These are phyloP conservation scores for Erythrophleum fordii DNA, from an alignment of 306 rosid genomes.

Conservation along the genomic window DNA sequence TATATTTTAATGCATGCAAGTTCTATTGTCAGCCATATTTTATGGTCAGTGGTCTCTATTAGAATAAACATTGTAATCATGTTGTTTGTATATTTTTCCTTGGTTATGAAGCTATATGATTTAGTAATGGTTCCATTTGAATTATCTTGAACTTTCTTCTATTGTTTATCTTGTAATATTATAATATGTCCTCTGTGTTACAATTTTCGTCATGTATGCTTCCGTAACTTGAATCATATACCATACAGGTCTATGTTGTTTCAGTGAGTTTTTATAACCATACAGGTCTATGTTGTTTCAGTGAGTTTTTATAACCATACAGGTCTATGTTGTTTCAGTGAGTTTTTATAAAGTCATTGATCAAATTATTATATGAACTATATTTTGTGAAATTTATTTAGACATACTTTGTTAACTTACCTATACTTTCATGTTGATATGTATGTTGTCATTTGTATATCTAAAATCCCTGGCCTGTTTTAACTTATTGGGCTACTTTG, in stretches of 20 bases:
- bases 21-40: constrained; percentile 17
- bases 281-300: constrained; percentile 10
- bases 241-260: neutral
- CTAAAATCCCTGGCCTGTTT: constrained; percentile 4
- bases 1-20: constrained; percentile 1
- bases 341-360: constrained; percentile 7
- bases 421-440: neutral
- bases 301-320: constrained; percentile 5
- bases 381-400: neutral
- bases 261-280: constrained; percentile 21
- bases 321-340: constrained; percentile 19
- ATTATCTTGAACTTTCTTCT: constrained; percentile 21
- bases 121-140: constrained; percentile 5
- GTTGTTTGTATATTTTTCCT: neutral
- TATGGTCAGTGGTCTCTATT: constrained; percentile 1
- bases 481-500: neutral
- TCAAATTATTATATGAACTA: neutral
- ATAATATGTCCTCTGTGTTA: constrained; percentile 6
- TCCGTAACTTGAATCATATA: constrained; percentile 16
- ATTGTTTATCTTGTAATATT: neutral
- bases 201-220: constrained; percentile 18
- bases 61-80: constrained; percentile 16
- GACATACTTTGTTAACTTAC: constrained; percentile 8
- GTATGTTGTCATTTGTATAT: neutral
- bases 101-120: constrained; percentile 5